Conservation (phyloP, 2,329 filamentous ascomycete genomes). For the Rhynchosporium graminicola region DNA sequence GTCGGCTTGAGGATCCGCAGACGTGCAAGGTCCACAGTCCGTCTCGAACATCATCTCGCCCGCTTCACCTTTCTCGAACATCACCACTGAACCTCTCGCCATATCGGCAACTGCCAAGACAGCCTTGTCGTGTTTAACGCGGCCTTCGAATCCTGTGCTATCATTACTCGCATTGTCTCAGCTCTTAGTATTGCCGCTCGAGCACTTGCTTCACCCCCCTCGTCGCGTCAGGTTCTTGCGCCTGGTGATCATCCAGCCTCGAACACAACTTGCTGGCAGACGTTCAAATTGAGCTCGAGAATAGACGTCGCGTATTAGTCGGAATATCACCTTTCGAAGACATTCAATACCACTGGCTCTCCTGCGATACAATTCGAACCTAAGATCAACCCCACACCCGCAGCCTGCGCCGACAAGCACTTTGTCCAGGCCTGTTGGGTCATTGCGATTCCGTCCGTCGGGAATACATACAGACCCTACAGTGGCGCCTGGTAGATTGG, state of each 20-base stretch:
- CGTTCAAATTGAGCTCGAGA: constrained; percentile 7
- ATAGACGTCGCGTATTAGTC: constrained; percentile 14
- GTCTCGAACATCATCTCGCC: constrained; percentile 14
- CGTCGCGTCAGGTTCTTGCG: constrained; percentile 33
- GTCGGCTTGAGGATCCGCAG: constrained; percentile 9
- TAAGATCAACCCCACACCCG: constrained; percentile 11
- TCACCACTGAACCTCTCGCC: constrained; percentile 25
- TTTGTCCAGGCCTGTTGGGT: constrained; percentile 25
- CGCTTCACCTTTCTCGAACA: constrained; percentile 1
- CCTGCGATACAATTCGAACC: background rate
- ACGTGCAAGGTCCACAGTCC: constrained; percentile 9
- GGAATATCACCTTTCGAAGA: constrained; percentile 2
- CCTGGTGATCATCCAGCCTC: constrained; percentile 21
- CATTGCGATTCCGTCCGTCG: constrained; percentile 23
- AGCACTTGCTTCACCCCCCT: constrained; percentile 27
- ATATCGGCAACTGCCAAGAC: constrained; percentile 26
- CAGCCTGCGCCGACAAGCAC: constrained; percentile 23
- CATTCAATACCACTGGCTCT: background rate
- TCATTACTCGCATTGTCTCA: constrained; percentile 16
- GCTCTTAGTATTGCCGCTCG: constrained; percentile 11
- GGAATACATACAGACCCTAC: constrained; percentile 19
- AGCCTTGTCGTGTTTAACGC: constrained; percentile 31
- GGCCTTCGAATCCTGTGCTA: constrained; percentile 14
- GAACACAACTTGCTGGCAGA: constrained; percentile 15
- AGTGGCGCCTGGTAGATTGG: constrained; percentile 26